Base-by-base conservation (phyloP, 495 filamentous ascomycete genomes). In the Penicillium egyptiacum region DNA sequence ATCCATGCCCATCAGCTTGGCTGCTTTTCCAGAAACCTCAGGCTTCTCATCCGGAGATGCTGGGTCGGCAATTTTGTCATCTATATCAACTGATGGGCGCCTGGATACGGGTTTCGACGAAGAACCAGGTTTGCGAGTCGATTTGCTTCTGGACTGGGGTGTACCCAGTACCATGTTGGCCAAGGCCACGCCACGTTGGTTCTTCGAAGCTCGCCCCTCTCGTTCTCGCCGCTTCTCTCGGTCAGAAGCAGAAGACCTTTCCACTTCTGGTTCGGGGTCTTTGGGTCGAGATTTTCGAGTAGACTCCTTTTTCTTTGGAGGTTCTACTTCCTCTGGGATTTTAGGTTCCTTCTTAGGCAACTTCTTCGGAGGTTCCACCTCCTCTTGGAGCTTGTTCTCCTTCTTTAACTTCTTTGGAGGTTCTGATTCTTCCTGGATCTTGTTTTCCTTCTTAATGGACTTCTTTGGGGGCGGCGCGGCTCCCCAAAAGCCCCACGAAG, bases 401-500 rank as follows among this genome's bases (percentile, higher is more conserved):
- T 75, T 70, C 52, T 73, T 76, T 0, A 42, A 9, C 8, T 74
- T 64, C 42, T 70, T 68, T 45, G 53, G 40, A 16, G 61, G 44
- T n/a, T 66, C 62, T n/a, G 56, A 46, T 46, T 67, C 66, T 35
- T 75, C 70, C 30, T 66, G 73, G 1, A 64, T 57, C 54, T 69
- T 56, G 31, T 79, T 74, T 59, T 76, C 78, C 63, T 80, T 77
- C 17, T 39, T 39, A 20, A 62, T 64, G 14, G 77, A 64, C 60
- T 77, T 82, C 56, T 76, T 76, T n/a, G 79, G 70, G 11, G 79
- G 70, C 16, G 83, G 69, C 16, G 78, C 70, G 6, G 78, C 71
- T 45, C 75, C 79, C 79, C 80, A 86, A 70, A 84, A 81, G 23
- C 81, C 83, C 84, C 85, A 87, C 20, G 81, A 80, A 7, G 75